Percentiles rank a stretch among this genome's conserved stretches.
Conservation (phyloP, 2,329 filamentous ascomycete genomes). For the Colletotrichum aenigma region DNA sequence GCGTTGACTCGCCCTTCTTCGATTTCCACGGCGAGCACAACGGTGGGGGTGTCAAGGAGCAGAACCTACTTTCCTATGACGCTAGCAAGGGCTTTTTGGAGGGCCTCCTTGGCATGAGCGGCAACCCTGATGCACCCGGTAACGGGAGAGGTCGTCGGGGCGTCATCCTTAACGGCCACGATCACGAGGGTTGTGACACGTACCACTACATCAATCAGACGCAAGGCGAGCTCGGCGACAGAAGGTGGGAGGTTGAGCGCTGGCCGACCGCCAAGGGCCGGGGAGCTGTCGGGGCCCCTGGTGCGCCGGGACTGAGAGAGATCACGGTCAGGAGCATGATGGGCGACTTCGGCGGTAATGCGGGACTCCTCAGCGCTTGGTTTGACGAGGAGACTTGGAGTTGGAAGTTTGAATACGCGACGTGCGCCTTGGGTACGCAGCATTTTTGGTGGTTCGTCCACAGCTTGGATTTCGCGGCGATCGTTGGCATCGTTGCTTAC, state of each 20-base stretch:
- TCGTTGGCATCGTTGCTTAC: constrained; percentile 34
- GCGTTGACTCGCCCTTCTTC: constrained; percentile 84
- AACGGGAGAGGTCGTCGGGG: constrained; percentile 72
- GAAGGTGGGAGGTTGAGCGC: constrained; percentile 53
- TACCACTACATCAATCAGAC: constrained; percentile 80
- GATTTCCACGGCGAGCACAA: constrained; percentile 71
- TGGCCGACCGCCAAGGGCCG: constrained; percentile 50
- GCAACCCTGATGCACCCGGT: constrained; percentile 60
- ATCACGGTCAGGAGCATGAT: constrained; percentile 98
- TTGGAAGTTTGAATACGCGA: constrained; percentile 83
- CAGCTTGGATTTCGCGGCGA: constrained; percentile 65
- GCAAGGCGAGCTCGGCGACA: constrained; percentile 41
- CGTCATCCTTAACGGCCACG: constrained; percentile 88
- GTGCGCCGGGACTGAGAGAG: constrained; percentile 74
- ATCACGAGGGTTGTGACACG: constrained; percentile 92
- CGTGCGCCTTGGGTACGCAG: constrained; percentile 82
- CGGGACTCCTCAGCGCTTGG: constrained; percentile 87
- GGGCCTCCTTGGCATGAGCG: constrained; percentile 80
- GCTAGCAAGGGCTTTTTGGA: constrained; percentile 79
- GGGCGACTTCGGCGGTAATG: constrained; percentile 93
- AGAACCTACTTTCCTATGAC: constrained; percentile 83
- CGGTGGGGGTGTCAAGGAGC: constrained; percentile 79
- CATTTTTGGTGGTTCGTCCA: constrained; percentile 96
- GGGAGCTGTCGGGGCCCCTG: constrained; percentile 44
- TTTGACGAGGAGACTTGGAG: constrained; percentile 75